These are phyloP conservation scores for Trifolium pratense DNA, from an alignment of 306 rosid species.

Conservation along the genomic window DNA sequence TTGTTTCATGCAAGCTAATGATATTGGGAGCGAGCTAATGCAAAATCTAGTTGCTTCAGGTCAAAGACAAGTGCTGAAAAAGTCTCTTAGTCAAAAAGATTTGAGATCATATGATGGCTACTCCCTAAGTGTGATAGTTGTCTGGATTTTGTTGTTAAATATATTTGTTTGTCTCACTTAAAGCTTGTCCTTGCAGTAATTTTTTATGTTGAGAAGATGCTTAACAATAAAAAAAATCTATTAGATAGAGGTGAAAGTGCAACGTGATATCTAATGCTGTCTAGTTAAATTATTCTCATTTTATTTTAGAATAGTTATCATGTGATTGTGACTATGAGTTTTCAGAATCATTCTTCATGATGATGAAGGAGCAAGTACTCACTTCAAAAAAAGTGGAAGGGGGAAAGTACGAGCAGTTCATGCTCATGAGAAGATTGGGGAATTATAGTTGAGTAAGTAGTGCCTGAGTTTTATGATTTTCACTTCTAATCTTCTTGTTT, in stretches of 20 bases:
- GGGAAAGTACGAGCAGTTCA: conserved; percentile 59
- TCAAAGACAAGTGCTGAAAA: conserved; percentile 62
- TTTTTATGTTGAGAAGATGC: conserved; percentile 11
- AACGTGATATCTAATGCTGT: neutral
- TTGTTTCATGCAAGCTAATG: neutral
- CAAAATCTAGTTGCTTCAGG: conserved; percentile 61
- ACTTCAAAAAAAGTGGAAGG: conserved; percentile 53
- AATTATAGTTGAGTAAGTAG: conserved; percentile 28
- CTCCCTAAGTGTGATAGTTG: conserved; percentile 64
- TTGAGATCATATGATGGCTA: conserved; percentile 73
- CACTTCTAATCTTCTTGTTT: conserved; percentile 40
- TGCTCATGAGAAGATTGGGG: conserved; percentile 68
- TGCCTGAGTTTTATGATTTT: conserved; percentile 29
- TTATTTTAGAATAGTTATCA: neutral
- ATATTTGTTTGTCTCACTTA: conserved; percentile 26
- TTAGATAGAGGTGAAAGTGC: neutral
- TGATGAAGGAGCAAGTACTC: conserved; percentile 75
- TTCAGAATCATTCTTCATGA: conserved; percentile 88
- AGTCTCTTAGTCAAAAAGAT: conserved; percentile 83
- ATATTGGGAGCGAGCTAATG: conserved; percentile 51
- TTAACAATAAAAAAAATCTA: neutral
- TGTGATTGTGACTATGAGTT: conserved; percentile 37
- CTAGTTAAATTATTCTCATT: conserved; percentile 23
- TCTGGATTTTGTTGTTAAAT: neutral
- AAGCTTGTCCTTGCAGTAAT: conserved; percentile 35